phyloP scores from a whole-genome alignment of 331 rosid genomes.

The Phaseolus coccineus region DNA sequence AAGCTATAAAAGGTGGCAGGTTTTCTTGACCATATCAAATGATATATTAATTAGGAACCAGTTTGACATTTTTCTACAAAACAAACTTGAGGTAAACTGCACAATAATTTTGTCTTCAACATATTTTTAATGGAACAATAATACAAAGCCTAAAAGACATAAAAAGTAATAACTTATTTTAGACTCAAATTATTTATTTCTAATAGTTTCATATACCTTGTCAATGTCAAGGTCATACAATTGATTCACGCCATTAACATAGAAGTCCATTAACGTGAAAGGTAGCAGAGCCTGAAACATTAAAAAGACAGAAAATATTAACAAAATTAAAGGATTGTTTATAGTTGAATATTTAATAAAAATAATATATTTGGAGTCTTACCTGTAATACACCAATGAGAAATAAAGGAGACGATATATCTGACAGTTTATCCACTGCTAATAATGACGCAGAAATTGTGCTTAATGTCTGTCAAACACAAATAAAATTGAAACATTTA shows the following conservation, averaged over 20 bases:
- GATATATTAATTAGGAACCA: too few relatives aligned
- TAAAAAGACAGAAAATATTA: background rate
- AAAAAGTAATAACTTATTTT: background rate
- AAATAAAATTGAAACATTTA: background rate
- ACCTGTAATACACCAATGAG: background rate
- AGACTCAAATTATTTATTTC: background rate
- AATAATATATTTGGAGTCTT: background rate
- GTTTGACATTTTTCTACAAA: too few relatives aligned
- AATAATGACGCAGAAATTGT: background rate
- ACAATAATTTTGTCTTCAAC: too few relatives aligned
- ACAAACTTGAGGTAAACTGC: too few relatives aligned
- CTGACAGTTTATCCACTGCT: background rate
- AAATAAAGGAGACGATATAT: conserved; percentile 6
- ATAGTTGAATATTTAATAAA: background rate
- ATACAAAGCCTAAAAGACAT: too few relatives aligned
- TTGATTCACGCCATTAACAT: background rate
- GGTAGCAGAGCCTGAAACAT: background rate
- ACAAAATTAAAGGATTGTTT: background rate
- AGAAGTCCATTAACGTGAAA: background rate
- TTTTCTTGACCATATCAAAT: too few relatives aligned
- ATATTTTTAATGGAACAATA: too few relatives aligned
- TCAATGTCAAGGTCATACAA: background rate
- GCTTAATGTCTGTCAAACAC: background rate
- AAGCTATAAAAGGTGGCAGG: too few relatives aligned
- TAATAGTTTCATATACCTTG: background rate